phyloP scores from a whole-genome alignment of 75 land plant genomes.

The Cryptomeria japonica region DNA sequence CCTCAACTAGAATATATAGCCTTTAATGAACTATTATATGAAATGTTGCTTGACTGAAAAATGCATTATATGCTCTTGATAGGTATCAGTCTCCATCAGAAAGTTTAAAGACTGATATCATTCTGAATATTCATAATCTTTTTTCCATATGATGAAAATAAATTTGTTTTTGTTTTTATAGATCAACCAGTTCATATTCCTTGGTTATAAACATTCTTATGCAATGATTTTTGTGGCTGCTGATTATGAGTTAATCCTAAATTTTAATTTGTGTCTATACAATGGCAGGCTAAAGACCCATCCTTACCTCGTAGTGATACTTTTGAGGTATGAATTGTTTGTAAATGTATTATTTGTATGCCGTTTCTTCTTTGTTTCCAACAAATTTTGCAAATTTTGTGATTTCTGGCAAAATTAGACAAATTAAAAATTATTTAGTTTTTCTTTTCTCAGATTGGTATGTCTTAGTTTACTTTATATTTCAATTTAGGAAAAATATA shows the following conservation, averaged over 20 bases:
- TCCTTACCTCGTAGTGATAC: slow-evolving; percentile 9
- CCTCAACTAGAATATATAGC: not conserved
- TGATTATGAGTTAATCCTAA: not conserved
- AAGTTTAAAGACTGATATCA: not conserved
- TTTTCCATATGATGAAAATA: not conserved
- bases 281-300: slow-evolving; percentile 8
- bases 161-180: not conserved
- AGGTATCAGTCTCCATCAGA: not conserved
- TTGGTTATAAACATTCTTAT: not conserved
- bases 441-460: not conserved
- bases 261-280: not conserved
- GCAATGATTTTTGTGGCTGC: not conserved
- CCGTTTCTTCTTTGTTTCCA: not conserved
- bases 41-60: not conserved
- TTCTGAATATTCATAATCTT: not conserved
- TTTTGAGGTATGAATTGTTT: slow-evolving; percentile 6
- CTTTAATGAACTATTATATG: not conserved
- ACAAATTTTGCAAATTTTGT: not conserved
- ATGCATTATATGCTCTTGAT: not conserved
- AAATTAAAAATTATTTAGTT: not conserved
- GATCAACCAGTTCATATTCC: not conserved
- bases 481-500: not conserved
- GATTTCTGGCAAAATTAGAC: not conserved
- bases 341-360: not conserved
- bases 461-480: not conserved